Evolutionary conservation across 78 protist genomes (phyloP), one percentile per base, ranked within the genome.

Genomic region (Reticulomyxa filosa): DNA sequence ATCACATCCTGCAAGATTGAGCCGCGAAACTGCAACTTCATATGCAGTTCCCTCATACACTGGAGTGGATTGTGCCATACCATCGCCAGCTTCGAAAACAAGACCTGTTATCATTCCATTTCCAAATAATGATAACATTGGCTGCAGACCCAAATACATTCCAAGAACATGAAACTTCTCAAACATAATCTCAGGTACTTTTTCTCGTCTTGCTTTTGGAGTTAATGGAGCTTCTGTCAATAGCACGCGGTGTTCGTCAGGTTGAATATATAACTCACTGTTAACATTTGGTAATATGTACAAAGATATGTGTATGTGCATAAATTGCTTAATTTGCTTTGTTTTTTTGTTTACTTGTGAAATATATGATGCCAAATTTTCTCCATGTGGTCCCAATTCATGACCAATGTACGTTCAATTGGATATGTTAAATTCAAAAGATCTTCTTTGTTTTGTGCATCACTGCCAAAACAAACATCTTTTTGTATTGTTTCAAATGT

Each of bases 41-140:
- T 86, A 86, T 6, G 80, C 75, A 56, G 74, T 79, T 0, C 94
- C 94, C 67, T 95, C 97, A 73, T 78, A 83, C 72, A 95, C 68
- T 35, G 99, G 78, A 36, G 78, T 85, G 36, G 83, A 61, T 69
- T 84, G 86, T 10, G 94, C 34, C 29, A 78, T 86, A 62, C 95
- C 98, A 50, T 82, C 94, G 6, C 98, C 96, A 29, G 88, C 76
- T 68, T 90, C 95, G 65, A 92, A 38, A 29, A 94, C 99, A 38
- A 84, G 61, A 38, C 99, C 92, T 46, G 92, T 78, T 65, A 82
- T 79, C 29, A 82, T 74, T 32, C 90, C 96, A 23, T 82, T 74
- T 29, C 89, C 94, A 69, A 79, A 83, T 27, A 90, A 76, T 8
- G 93, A 67, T 4, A 89, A 75, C 5, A 87, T 95, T 38, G 95